Evolutionary conservation across 345 rosid genomes (phyloP).

Genomic region (Lumnitzera littorea): DNA sequence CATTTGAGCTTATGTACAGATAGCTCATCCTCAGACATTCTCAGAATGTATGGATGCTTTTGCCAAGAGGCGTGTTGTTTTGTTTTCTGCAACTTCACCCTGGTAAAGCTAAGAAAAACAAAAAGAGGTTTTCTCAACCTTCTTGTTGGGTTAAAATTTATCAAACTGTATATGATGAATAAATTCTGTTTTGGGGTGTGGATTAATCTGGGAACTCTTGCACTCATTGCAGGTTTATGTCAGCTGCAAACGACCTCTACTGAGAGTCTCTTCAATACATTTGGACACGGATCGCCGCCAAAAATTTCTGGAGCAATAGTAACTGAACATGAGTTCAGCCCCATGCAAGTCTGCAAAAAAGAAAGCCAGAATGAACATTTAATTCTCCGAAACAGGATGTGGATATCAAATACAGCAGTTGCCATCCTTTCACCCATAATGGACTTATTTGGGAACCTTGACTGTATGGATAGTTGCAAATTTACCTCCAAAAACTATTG

Average conservation of each 20-base stretch:
- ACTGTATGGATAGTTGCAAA: too few species aligned
- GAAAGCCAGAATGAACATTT: background rate
- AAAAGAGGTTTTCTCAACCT: constrained; percentile 4
- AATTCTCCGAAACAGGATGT: background rate
- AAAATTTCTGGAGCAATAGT: constrained; percentile 90
- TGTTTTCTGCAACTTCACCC: constrained; percentile 67
- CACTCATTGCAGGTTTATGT: constrained; percentile 7
- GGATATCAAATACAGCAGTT: too few species aligned
- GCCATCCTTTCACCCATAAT: too few species aligned
- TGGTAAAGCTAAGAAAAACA: constrained; percentile 27
- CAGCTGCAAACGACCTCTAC: constrained; percentile 89
- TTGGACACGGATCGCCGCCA: constrained; percentile 96
- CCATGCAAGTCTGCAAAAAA: constrained; percentile 72
- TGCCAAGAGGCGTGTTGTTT: constrained; percentile 47
- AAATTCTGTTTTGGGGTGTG: background rate
- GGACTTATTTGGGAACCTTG: too few species aligned
- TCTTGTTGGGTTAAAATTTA: background rate
- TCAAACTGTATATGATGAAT: background rate
- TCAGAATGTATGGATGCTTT: constrained; percentile 23
- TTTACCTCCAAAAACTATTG: too few species aligned
- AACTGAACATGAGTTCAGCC: constrained; percentile 82
- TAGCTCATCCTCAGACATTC: constrained; percentile 28
- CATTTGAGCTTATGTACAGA: constrained; percentile 9
- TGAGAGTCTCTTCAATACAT: constrained; percentile 79
- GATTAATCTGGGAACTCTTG: background rate